These are phyloP conservation scores for Trichoderma koningiopsis DNA, from an alignment of 2,329 filamentous ascomycete species.

Conservation along the genomic window DNA sequence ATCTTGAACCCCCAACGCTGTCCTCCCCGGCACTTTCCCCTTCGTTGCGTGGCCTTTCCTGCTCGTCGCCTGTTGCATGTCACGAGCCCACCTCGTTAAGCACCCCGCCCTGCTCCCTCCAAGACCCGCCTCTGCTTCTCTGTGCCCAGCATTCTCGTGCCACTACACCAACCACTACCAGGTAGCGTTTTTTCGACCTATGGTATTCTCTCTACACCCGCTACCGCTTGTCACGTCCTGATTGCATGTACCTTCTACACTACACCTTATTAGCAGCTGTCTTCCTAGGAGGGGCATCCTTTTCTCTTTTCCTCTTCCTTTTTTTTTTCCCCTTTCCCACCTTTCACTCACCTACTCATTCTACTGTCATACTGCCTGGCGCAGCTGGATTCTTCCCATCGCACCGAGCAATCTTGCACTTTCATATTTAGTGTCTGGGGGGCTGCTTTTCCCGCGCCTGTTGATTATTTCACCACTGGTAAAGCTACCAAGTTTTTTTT, in stretches of 20 bases:
- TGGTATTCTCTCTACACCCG: slow-evolving; percentile 26
- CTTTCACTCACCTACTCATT: slow-evolving; percentile 15
- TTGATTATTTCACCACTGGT: slow-evolving; percentile 15
- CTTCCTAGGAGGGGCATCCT: slow-evolving; percentile 22
- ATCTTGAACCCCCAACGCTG: not conserved
- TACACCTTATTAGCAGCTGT: slow-evolving; percentile 27
- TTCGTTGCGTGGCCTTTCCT: slow-evolving; percentile 2
- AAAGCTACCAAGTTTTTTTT: slow-evolving; percentile 24
- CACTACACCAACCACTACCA: slow-evolving; percentile 22
- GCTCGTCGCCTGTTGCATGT: slow-evolving; percentile 28
- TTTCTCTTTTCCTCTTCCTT: not conserved
- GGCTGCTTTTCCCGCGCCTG: slow-evolving; percentile 15
- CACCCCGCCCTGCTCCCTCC: slow-evolving; percentile 27
- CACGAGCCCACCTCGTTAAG: slow-evolving; percentile 28
- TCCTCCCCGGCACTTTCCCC: slow-evolving; percentile 1
- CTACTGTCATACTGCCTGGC: slow-evolving; percentile 33
- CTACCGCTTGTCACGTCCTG: slow-evolving; percentile 26
- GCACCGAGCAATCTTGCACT: not conserved
- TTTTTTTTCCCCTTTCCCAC: not conserved
- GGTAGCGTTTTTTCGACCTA: slow-evolving; percentile 23
- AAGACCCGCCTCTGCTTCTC: slow-evolving; percentile 26
- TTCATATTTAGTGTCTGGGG: not conserved
- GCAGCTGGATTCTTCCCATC: slow-evolving; percentile 29
- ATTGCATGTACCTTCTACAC: slow-evolving; percentile 35
- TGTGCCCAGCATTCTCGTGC: slow-evolving; percentile 26